Evolutionary conservation across 768 basidiomycete species (phyloP).

Genomic region (Mrakia hoshinonis): DNA sequence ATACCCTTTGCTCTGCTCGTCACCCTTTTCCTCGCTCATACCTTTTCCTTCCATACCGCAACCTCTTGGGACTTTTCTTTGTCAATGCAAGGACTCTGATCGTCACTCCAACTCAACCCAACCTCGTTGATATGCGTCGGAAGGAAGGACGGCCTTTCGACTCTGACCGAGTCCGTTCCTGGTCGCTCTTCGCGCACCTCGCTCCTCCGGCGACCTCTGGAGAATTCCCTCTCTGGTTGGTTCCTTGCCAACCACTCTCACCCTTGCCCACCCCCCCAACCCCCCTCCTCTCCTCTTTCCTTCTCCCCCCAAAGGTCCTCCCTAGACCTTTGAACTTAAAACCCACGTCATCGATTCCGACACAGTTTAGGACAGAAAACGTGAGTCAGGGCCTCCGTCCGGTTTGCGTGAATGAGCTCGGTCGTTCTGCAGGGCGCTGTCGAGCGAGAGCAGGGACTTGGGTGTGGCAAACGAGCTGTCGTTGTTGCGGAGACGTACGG

Average conservation of each 20-base stretch:
- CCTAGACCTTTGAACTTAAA: conserved; percentile 13
- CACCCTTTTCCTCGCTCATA: no score
- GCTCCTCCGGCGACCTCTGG: not conserved
- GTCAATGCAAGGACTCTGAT: no score
- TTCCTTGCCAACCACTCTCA: no score
- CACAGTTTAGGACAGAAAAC: conserved; percentile 9
- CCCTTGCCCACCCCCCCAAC: not conserved
- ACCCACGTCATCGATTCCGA: conserved; percentile 16
- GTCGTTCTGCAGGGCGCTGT: not conserved
- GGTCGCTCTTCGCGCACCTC: not conserved
- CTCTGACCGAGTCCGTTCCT: not conserved
- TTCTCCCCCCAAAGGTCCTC: conserved; percentile 1
- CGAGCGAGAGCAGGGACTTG: not conserved
- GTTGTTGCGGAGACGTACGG: no score
- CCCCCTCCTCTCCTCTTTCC: not conserved
- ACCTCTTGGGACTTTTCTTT: no score
- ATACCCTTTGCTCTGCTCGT: no score
- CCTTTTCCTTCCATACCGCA: no score
- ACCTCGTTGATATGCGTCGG: no score
- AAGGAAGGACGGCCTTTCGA: no score
- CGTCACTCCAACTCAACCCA: no score
- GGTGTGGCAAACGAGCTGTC: no score
- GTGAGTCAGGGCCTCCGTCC: not conserved
- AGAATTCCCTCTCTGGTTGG: not conserved
- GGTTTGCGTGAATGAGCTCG: not conserved